Percentiles rank a stretch among this genome's conserved stretches.
Conservation (phyloP, 192 early-diverging fungal genomes). For the Gonapodya sp. region DNA sequence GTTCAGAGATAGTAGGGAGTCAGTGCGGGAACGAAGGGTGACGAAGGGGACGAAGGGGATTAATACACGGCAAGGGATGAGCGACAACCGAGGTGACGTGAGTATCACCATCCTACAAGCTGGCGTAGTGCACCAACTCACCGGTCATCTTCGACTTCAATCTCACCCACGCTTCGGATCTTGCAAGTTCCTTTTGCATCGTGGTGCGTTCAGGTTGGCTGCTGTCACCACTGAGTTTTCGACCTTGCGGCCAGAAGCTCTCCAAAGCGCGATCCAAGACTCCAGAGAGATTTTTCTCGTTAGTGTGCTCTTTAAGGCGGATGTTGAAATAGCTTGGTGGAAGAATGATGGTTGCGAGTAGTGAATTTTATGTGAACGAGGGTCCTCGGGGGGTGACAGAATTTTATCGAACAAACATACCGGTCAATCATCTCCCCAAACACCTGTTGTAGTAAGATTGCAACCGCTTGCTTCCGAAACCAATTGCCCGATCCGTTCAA, state of each 20-base stretch:
- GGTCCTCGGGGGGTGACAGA: too few relatives aligned
- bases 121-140: too few relatives aligned
- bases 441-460: conserved; percentile 74
- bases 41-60: conserved; percentile 30
- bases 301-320: conserved; percentile 16
- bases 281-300: conserved; percentile 20
- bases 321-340: conserved; percentile 22
- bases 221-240: not conserved
- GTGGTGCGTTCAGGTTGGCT: not conserved
- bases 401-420: too few relatives aligned
- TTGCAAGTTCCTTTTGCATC: not conserved
- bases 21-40: conserved; percentile 46
- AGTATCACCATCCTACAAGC: too few relatives aligned
- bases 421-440: conserved; percentile 82
- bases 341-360: too few relatives aligned
- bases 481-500: conserved; percentile 77
- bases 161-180: not conserved
- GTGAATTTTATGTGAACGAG: too few relatives aligned
- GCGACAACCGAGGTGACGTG: conserved; percentile 23
- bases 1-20: conserved; percentile 19
- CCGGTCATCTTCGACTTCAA: not conserved
- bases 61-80: conserved; percentile 31
- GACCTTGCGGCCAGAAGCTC: conserved; percentile 29
- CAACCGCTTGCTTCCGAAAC: conserved; percentile 76
- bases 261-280: conserved; percentile 20